Evolutionary conservation across 2,329 filamentous ascomycete genomes (phyloP), one percentile per base, ranked within the genome.

Genomic region (Lasiodiplodia sp.): DNA sequence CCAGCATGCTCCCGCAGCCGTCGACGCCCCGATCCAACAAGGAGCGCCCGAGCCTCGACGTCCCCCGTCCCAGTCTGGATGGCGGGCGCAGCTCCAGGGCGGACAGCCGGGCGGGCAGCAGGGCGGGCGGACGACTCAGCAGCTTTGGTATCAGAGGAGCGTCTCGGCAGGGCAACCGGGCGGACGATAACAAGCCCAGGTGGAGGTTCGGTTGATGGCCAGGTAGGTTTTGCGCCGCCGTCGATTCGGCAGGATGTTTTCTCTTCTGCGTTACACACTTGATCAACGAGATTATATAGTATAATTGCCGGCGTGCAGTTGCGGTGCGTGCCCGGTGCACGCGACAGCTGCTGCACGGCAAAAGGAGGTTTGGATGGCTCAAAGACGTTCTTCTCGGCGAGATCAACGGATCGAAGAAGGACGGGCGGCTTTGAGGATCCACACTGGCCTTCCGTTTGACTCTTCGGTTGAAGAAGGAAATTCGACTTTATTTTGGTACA

Each of bases 1-100:
- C 47, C 66, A 67, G 66, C 55, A 67, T 67, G 66, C 40, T 67
- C 5, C 66, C 66, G 31, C 66, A 67, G 40, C 66, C 66, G 16
- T 57, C 7, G n/a, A 57, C 55, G 55, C 66, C 66, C 6, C 53
- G 44, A 7, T 37, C 31, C 21, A 57, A 18, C 37, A 49, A 16
- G 14, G 63, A 44, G 11, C 63, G 51, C 3, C 63, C 63, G 18
- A 63, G 58, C 28, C 49, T 63, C 18, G 58, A 63, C 58, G 21
- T 63, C 16, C 63, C 64, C 25, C 64, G 64, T 16, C 64, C 64
- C 34, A 66, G 64, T 23, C 52, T 66, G 51, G 64, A 66, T 23
- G 64, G 64, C 23, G 64, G 64, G 16, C 40, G 52, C 12, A 66
- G 64, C 53, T 47, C 55, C 52, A 56, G 52, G 18, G 56, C 53